phyloP scores from a whole-genome alignment of 179 eudicot genomes.

The Beta lomatogona region DNA sequence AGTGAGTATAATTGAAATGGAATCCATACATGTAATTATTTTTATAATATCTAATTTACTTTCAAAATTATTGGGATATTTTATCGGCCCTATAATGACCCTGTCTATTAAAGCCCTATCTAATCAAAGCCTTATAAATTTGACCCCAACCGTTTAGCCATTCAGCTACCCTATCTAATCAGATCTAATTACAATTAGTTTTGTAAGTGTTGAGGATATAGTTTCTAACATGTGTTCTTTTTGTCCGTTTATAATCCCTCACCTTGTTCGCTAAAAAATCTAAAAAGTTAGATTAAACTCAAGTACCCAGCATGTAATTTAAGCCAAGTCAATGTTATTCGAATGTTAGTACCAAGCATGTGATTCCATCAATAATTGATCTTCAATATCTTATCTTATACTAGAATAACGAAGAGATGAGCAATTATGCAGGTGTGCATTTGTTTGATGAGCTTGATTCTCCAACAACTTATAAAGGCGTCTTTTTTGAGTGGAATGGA shows the following conservation, averaged over 20 bases:
- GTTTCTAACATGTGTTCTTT: not conserved
- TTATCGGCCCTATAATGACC: too few species aligned
- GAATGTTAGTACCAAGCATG: not conserved
- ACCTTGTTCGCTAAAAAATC: too few species aligned
- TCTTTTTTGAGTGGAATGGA: not conserved
- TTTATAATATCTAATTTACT: too few species aligned
- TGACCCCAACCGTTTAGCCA: too few species aligned
- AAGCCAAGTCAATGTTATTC: not conserved
- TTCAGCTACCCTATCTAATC: too few species aligned
- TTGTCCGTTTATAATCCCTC: not conserved
- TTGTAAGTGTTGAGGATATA: too few species aligned
- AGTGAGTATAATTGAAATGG: too few species aligned
- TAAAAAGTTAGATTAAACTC: not conserved
- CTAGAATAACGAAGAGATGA: not conserved
- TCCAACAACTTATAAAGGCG: not conserved
- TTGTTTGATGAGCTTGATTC: not conserved
- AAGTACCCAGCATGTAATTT: not conserved
- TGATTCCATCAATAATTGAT: not conserved
- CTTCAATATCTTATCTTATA: not conserved
- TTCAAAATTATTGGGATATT: too few species aligned
- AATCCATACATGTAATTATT: too few species aligned
- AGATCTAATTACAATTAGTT: too few species aligned
- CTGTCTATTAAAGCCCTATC: too few species aligned
- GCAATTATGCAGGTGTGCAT: conserved; percentile 6
- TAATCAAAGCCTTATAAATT: too few species aligned